Percentiles rank a stretch among this genome's conserved stretches.
Evolutionary conservation across 1,284 basidiomycete species (phyloP).

Genomic region (Sporisorium sorghi): DNA sequence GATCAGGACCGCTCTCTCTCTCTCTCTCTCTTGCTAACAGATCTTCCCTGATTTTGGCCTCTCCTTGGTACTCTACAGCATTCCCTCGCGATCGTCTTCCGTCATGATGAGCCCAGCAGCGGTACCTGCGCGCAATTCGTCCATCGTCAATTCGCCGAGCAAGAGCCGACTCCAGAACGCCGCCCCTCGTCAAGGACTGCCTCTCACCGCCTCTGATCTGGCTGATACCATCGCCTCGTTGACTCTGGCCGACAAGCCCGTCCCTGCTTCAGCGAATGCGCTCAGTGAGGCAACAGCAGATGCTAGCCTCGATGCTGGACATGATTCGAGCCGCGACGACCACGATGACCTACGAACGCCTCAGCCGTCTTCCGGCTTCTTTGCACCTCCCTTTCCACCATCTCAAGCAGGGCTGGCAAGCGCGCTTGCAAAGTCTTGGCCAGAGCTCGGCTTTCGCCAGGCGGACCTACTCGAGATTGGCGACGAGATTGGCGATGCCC

Average conservation of each 20-base stretch:
- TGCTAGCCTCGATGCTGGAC: not conserved
- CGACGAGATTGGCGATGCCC: slow-evolving; percentile 42
- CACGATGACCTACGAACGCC: slow-evolving; percentile 21
- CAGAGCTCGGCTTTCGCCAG: slow-evolving; percentile 14
- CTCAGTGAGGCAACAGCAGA: not conserved
- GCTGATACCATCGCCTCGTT: slow-evolving; percentile 48
- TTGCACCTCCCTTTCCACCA: slow-evolving; percentile 1
- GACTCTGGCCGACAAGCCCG: slow-evolving; percentile 22
- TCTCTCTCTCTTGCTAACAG: not conserved
- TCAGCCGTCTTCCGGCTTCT: slow-evolving; percentile 11
- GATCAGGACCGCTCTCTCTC: too few species aligned
- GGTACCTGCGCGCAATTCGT: slow-evolving; percentile 37
- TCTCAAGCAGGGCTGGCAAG: not conserved
- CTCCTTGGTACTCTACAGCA: slow-evolving; percentile 10
- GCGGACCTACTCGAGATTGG: slow-evolving; percentile 32
- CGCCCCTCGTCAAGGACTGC: slow-evolving; percentile 2
- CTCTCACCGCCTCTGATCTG: slow-evolving; percentile 43
- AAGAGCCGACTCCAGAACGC: slow-evolving; percentile 1
- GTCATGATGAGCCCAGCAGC: slow-evolving; percentile 35
- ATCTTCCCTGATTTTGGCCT: not conserved
- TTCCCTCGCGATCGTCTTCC: slow-evolving; percentile 48
- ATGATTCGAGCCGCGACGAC: slow-evolving; percentile 7
- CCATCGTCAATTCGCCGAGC: slow-evolving; percentile 23
- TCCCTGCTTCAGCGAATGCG: not conserved
- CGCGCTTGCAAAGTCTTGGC: not conserved